A percentile compares a stretch with the other conserved stretches of the same genome.
These are phyloP conservation scores for Limnanthes douglasii DNA, from an alignment of 345 rosid genomes.

Conservation along the genomic window DNA sequence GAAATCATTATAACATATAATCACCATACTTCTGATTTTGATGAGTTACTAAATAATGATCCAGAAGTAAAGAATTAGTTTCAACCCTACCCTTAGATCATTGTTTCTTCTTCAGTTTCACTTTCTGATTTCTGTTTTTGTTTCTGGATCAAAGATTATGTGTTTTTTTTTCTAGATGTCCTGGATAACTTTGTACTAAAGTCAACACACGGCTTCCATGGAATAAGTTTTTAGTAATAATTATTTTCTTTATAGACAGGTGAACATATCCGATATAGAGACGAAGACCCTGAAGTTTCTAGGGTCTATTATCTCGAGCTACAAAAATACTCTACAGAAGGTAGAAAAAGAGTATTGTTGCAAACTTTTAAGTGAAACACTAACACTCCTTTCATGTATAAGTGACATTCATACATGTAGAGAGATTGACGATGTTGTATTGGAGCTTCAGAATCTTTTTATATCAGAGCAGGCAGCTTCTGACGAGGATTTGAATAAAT, in stretches of 20 bases:
- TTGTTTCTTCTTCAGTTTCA: too few relatives aligned
- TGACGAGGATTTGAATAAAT: conserved; percentile 19
- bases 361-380: conserved; percentile 37
- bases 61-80: too few relatives aligned
- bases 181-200: neutral
- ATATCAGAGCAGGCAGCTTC: conserved; percentile 23
- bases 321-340: conserved; percentile 19
- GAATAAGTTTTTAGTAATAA: conserved; percentile 1
- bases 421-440: conserved; percentile 46
- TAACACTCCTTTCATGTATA: conserved; percentile 35
- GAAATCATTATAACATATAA: too few relatives aligned
- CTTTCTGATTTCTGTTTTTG: neutral
- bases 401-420: conserved; percentile 33
- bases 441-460: conserved; percentile 57
- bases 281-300: conserved; percentile 52
- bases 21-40: too few relatives aligned
- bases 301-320: conserved; percentile 21
- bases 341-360: conserved; percentile 12
- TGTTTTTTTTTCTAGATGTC: too few relatives aligned
- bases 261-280: conserved; percentile 29
- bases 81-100: too few relatives aligned
- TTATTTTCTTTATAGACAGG: conserved; percentile 38
- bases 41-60: too few relatives aligned
- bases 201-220: neutral
- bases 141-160: too few relatives aligned